A percentile compares a stretch with the other conserved stretches of the same genome.
Conservation (phyloP, 2,329 filamentous ascomycete species). For the Trichoderma breve region DNA sequence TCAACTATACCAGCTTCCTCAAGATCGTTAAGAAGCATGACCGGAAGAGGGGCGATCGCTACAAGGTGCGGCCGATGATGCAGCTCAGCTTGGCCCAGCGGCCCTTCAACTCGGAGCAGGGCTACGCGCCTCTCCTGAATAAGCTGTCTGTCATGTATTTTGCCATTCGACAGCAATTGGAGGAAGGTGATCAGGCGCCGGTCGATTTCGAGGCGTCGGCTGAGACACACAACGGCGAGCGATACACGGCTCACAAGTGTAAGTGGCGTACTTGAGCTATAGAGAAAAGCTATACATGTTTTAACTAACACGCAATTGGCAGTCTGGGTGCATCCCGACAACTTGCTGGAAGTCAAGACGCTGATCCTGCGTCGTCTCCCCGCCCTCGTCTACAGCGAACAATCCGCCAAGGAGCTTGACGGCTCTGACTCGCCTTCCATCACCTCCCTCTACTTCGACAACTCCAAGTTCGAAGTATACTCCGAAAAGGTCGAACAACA, state of each 20-base stretch:
- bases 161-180: conserved; percentile 81
- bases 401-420: conserved; percentile 78
- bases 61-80: conserved; percentile 87
- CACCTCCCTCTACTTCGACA: conserved; percentile 96
- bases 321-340: conserved; percentile 96
- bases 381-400: conserved; percentile 88
- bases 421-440: conserved; percentile 82
- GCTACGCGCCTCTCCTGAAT: conserved; percentile 86
- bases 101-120: conserved; percentile 88
- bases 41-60: conserved; percentile 80
- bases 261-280: conserved; percentile 34
- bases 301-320: conserved; percentile 8
- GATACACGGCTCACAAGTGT: conserved; percentile 86
- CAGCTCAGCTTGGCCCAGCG: conserved; percentile 84
- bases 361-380: conserved; percentile 88
- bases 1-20: conserved; percentile 97
- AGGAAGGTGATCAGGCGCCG: conserved; percentile 50
- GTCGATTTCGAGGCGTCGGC: conserved; percentile 51
- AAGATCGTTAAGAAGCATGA: conserved; percentile 99
- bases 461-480: conserved; percentile 80
- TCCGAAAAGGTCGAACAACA: conserved; percentile 76
- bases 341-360: conserved; percentile 95
- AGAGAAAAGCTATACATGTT: neutral
- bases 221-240: conserved; percentile 63
- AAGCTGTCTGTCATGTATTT: conserved; percentile 94